Conservation (phyloP, 306 rosid genomes). For the Chamaecrista fasciculata region DNA sequence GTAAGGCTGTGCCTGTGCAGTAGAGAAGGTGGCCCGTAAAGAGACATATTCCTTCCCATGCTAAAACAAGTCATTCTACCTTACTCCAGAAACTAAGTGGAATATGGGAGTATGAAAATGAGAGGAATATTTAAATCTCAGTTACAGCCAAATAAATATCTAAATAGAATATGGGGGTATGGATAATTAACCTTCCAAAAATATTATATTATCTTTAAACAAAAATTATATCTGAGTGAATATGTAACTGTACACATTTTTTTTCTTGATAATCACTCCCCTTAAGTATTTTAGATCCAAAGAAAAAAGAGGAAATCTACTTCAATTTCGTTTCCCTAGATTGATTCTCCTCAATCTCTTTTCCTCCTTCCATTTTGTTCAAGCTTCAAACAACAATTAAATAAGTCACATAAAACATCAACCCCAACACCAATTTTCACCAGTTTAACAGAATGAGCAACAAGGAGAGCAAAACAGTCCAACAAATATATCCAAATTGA, state of each 20-base stretch:
- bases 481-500: background rate
- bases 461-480: background rate
- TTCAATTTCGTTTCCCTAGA: background rate
- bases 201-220: background rate
- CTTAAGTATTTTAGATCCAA: background rate
- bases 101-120: background rate
- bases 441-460: background rate
- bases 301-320: background rate
- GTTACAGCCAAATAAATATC: background rate
- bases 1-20: background rate
- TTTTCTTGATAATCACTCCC: background rate
- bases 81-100: background rate
- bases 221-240: background rate
- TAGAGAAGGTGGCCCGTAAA: background rate
- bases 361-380: background rate
- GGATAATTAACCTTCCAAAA: background rate
- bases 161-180: too few species aligned
- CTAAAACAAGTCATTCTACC: background rate
- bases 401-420: background rate
- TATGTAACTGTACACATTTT: background rate
- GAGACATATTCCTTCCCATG: constrained; percentile 1
- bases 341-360: background rate
- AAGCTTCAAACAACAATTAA: background rate
- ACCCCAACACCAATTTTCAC: background rate
- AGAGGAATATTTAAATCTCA: background rate